Evolutionary conservation across 495 filamentous ascomycete genomes (phyloP).

Genomic region (Aspergillus cavernicola): DNA sequence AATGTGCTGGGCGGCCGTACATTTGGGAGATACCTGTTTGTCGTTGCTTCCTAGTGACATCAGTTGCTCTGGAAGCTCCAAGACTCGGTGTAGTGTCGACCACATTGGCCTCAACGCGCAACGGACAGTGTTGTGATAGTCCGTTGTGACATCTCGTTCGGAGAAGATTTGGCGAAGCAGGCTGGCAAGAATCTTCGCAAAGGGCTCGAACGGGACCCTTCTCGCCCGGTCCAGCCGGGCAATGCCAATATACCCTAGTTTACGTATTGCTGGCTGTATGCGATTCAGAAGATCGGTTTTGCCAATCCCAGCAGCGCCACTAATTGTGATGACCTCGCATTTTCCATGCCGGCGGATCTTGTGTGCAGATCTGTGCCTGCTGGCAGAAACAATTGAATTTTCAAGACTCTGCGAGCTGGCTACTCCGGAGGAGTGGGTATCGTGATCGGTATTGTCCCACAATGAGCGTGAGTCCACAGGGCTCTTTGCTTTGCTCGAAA

Average conservation of each 20-base stretch:
- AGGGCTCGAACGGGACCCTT: slow-evolving; percentile 76
- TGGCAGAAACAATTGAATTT: slow-evolving; percentile 30
- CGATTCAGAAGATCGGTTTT: slow-evolving; percentile 81
- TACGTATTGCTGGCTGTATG: slow-evolving; percentile 68
- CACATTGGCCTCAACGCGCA: slow-evolving; percentile 72
- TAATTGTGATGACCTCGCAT: slow-evolving; percentile 75
- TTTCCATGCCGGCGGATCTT: slow-evolving; percentile 64
- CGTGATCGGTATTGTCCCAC: slow-evolving; percentile 35
- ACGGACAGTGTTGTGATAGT: slow-evolving; percentile 74
- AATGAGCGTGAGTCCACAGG: slow-evolving; percentile 38
- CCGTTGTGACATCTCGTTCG: slow-evolving; percentile 77
- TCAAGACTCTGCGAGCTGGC: slow-evolving; percentile 28
- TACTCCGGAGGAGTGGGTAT: slow-evolving; percentile 27
- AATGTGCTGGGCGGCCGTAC: slow-evolving; percentile 27
- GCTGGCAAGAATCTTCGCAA: slow-evolving; percentile 74
- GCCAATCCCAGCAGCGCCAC: slow-evolving; percentile 72
- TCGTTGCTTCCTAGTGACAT: slow-evolving; percentile 46
- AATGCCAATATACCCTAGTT: slow-evolving; percentile 73
- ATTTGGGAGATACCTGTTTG: slow-evolving; percentile 31
- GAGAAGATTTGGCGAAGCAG: slow-evolving; percentile 89
- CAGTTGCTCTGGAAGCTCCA: slow-evolving; percentile 76
- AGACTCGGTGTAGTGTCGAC: slow-evolving; percentile 68
- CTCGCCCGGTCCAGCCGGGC: slow-evolving; percentile 83
- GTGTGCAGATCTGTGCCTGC: slow-evolving; percentile 39
- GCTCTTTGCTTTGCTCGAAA: slow-evolving; percentile 30